Base-by-base conservation (phyloP, 805 yeast species). In the Candida dajiaensis region DNA sequence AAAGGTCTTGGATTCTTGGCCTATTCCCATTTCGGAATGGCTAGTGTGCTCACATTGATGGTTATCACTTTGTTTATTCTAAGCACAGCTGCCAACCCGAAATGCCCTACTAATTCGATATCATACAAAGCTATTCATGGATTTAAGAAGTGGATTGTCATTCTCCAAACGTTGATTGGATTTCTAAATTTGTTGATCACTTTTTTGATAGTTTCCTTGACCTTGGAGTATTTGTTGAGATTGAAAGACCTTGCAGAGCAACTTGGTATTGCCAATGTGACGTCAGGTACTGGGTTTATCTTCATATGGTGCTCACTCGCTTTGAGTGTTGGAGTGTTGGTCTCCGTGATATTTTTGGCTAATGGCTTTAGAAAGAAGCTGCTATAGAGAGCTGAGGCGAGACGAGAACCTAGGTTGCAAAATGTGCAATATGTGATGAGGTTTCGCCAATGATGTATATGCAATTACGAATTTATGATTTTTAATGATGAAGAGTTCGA, bases 201-300 rank as follows among this genome's bases (percentile, higher is more conserved):
- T 1, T 54, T 60, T 33, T 26, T 56, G 25, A 46, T 57, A 3
- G 53, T 56, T 41, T 49, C 63, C 4, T 46, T 61, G n/a, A 58
- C 61, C 0, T 42, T 57, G 11, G 62, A 58, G 39, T 63, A 55
- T 40, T 48, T 52, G 18, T 38, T 50, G 23, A 53, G 50, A 37
- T 43, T 62, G 22, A 29, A 46, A 4, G 54, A 48, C 6, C 41
- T 58, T 38, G 54, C 55, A 1, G 22, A 43, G 2, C 46, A 35
- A 18, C 44, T 54, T 11, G 66, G 64, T 2, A 56, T 63, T 23
- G 65, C 63, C 1, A 50, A 51, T 22, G 59, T 58, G 3, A 43
- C 43, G 11, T 39, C 47, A 23, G 58, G 53, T 9, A 13, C 22
- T 2, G 64, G 64, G 1, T 58, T 51, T 33, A 13, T 28, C 1